These are phyloP conservation scores for Vigna radiata DNA, from an alignment of 306 rosid genomes.

Conservation along the genomic window DNA sequence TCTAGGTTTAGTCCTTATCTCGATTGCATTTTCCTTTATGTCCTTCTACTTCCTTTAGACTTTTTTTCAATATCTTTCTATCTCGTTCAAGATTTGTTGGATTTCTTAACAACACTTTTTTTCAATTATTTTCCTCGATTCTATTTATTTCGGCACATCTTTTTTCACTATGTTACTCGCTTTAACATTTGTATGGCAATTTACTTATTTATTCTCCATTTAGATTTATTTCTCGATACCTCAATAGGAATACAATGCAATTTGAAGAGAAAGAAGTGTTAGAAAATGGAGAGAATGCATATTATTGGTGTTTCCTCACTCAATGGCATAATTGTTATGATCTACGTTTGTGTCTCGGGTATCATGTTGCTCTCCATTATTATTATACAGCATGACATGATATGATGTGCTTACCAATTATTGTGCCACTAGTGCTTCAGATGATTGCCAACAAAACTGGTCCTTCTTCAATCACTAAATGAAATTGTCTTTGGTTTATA, in stretches of 20 bases:
- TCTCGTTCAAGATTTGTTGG: too few relatives aligned
- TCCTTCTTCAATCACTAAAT: constrained; percentile 43
- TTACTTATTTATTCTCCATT: too few relatives aligned
- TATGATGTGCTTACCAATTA: constrained; percentile 57
- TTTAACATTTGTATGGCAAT: too few relatives aligned
- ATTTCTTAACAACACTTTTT: too few relatives aligned
- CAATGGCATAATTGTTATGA: constrained; percentile 47
- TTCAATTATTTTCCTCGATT: too few relatives aligned
- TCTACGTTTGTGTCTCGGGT: constrained; percentile 38
- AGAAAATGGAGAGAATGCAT: background rate
- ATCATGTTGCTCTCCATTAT: constrained; percentile 47
- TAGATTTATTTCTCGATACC: too few relatives aligned
- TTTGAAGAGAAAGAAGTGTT: background rate
- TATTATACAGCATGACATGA: constrained; percentile 55
- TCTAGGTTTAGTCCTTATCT: too few relatives aligned
- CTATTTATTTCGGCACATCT: too few relatives aligned
- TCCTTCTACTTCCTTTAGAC: too few relatives aligned
- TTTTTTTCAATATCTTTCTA: too few relatives aligned
- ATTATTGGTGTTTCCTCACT: background rate
- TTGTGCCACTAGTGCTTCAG: constrained; percentile 48
- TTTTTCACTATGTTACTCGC: too few relatives aligned
- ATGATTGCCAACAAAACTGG: constrained; percentile 55
- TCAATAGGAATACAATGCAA: background rate
- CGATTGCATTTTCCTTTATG: too few relatives aligned
- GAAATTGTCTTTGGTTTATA: constrained; percentile 23